Conservation (phyloP, 495 filamentous ascomycete genomes). For the Achaetomiella virescens region DNA sequence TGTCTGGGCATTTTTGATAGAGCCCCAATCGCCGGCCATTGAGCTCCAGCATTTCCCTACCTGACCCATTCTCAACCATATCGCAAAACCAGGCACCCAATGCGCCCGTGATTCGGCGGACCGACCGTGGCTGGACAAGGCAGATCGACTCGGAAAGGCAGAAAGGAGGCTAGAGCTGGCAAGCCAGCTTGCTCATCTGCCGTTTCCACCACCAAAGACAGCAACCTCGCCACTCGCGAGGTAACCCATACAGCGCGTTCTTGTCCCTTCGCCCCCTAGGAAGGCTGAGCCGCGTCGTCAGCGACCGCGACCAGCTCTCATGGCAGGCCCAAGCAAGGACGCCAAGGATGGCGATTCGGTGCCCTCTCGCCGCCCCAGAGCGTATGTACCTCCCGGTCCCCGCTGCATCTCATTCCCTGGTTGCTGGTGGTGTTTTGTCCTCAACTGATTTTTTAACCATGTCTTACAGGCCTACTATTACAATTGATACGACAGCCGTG, state of each 20-base stretch:
- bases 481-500: conserved; percentile 69
- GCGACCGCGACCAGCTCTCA: conserved; percentile 24
- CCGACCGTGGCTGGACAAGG: conserved; percentile 17
- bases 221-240: conserved; percentile 11
- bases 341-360: conserved; percentile 15
- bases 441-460: conserved; percentile 16
- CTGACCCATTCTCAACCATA: not conserved
- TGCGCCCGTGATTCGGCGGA: not conserved
- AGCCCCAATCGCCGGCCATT: no score
- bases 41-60: no score
- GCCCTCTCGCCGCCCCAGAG: conserved; percentile 21
- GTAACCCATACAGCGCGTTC: not conserved
- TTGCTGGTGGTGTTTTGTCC: not conserved
- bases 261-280: conserved; percentile 8
- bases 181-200: not conserved
- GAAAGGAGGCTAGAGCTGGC: not conserved
- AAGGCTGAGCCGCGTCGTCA: conserved; percentile 17
- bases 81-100: conserved; percentile 1
- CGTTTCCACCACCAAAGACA: not conserved
- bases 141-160: not conserved
- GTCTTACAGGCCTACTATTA: conserved; percentile 56
- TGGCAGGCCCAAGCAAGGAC: conserved; percentile 18
- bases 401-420: not conserved
- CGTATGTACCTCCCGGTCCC: conserved; percentile 19
- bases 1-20: no score